Evolutionary conservation across 352 stramenopile species (phyloP).

Genomic region (Globisporangium abappressorium): DNA sequence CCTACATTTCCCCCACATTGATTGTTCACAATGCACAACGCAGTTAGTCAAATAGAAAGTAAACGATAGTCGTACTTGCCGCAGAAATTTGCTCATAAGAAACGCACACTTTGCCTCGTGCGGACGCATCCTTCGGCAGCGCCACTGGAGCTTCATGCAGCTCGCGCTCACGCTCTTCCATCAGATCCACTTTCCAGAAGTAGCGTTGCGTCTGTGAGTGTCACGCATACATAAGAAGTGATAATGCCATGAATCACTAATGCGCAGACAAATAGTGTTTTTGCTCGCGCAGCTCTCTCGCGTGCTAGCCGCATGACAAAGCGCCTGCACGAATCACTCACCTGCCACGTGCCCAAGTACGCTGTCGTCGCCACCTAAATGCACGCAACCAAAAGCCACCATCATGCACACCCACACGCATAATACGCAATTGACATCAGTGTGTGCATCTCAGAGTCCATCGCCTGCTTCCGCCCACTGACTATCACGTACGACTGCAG

Average conservation of each 20-base stretch:
- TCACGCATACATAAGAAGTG: too few relatives aligned
- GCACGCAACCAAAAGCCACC: not conserved
- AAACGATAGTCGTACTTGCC: not conserved
- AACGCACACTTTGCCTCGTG: conserved; percentile 51
- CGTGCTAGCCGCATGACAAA: not conserved
- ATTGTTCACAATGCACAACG: not conserved
- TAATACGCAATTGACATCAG: not conserved
- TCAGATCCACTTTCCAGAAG: conserved; percentile 87
- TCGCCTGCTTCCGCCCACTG: not conserved
- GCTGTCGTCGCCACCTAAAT: conserved; percentile 64
- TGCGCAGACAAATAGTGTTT: not conserved
- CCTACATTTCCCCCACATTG: conserved; percentile 19
- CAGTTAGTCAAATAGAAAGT: not conserved
- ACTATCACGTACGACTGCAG: conserved; percentile 52
- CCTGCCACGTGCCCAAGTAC: conserved; percentile 81
- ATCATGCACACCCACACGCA: not conserved
- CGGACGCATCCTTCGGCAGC: conserved; percentile 56
- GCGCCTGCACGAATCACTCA: conserved; percentile 6
- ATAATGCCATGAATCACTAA: not conserved
- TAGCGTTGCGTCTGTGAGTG: conserved; percentile 72
- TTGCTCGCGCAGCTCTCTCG: not conserved
- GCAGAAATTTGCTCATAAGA: not conserved
- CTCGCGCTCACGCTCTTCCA: conserved; percentile 81
- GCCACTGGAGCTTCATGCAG: conserved; percentile 58
- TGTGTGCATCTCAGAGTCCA: not conserved